Conservation (phyloP, 257 asterid species). For the Solanum sejunctum region DNA sequence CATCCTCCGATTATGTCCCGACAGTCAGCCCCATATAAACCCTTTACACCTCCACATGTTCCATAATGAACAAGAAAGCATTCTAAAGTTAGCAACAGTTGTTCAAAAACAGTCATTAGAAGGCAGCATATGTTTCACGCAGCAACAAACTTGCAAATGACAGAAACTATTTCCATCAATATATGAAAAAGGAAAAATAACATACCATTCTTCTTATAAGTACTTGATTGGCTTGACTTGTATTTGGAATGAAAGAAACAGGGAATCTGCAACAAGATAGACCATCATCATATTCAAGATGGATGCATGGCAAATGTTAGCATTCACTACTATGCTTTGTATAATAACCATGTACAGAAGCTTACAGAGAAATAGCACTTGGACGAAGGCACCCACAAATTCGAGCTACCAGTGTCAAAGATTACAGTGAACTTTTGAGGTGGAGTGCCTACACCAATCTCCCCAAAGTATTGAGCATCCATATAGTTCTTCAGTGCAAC, state of each 20-base stretch:
- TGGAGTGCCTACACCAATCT: slow-evolving; percentile 83
- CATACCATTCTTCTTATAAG: slow-evolving; percentile 74
- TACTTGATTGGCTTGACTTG: slow-evolving; percentile 59
- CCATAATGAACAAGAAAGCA: neutral
- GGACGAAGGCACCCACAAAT: slow-evolving; percentile 95
- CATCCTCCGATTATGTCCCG: neutral
- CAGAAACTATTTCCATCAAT: neutral
- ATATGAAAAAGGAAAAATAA: neutral
- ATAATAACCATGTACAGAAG: neutral
- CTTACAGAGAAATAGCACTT: slow-evolving; percentile 92
- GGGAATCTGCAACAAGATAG: slow-evolving; percentile 49
- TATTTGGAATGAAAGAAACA: slow-evolving; percentile 86
- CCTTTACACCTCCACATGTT: neutral
- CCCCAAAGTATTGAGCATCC: slow-evolving; percentile 98
- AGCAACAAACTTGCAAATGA: neutral
- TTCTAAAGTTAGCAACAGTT: neutral
- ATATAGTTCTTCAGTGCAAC: slow-evolving; percentile 76
- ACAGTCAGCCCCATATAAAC: neutral
- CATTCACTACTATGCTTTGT: neutral
- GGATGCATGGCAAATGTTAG: neutral
- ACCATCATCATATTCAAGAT: neutral
- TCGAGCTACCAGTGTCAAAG: slow-evolving; percentile 94
- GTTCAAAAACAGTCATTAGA: neutral
- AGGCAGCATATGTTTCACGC: neutral
- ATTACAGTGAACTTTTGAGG: slow-evolving; percentile 90